Percentiles rank a stretch among this genome's conserved stretches.
phyloP scores from a whole-genome alignment of 768 basidiomycete species.

The Calvatia gigantea region DNA sequence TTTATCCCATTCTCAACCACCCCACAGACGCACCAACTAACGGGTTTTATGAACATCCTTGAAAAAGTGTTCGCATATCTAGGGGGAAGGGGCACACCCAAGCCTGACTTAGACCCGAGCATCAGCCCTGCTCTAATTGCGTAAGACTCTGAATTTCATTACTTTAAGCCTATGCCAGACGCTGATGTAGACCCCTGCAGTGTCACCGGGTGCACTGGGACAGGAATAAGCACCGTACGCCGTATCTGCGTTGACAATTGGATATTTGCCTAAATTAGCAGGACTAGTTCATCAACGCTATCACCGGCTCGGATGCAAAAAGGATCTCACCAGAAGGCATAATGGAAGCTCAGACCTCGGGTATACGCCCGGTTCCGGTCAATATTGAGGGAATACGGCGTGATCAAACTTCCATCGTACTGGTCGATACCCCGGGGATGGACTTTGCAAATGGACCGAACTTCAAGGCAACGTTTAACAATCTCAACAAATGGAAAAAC shows the following conservation, averaged over 20 bases:
- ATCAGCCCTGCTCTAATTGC: not conserved
- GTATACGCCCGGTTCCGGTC: not conserved
- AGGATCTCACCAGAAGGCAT: too few relatives aligned
- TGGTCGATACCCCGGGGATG: not conserved
- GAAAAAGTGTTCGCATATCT: too few relatives aligned
- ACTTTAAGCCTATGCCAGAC: not conserved
- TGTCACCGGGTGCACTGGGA: not conserved
- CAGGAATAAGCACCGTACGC: not conserved
- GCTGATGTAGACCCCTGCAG: not conserved
- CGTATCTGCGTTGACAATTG: not conserved
- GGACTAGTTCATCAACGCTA: not conserved
- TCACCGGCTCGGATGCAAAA: not conserved
- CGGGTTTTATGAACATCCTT: too few relatives aligned
- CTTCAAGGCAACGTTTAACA: not conserved
- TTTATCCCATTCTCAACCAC: too few relatives aligned
- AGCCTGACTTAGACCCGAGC: too few relatives aligned
- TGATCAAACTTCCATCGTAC: not conserved
- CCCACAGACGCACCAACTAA: too few relatives aligned
- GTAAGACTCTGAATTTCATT: not conserved
- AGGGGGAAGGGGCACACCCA: too few relatives aligned
- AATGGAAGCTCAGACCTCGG: not conserved
- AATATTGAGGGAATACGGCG: not conserved
- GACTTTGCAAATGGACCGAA: not conserved
- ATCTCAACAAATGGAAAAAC: not conserved
- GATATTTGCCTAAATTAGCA: too few relatives aligned